Conservation (phyloP, 495 filamentous ascomycete genomes). For the Venustampulla echinocandica region DNA sequence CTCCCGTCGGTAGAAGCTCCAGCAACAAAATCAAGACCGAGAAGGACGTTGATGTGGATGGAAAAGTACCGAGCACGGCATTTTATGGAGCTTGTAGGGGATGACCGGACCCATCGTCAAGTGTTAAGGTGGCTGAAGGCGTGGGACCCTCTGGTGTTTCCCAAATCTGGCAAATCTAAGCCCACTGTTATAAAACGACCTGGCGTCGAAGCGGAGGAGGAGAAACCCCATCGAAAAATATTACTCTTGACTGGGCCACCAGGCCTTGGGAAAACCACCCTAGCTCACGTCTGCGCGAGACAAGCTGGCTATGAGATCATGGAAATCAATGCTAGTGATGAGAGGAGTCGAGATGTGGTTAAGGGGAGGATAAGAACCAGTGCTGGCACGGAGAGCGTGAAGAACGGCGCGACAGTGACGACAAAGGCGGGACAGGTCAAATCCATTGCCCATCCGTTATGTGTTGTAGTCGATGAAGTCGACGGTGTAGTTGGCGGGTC, state of each 20-base stretch:
- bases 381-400: slow-evolving; percentile 85
- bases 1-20: slow-evolving; percentile 30
- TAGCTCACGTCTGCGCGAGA: slow-evolving; percentile 90
- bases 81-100: slow-evolving; percentile 88
- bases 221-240: slow-evolving; percentile 72
- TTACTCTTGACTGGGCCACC: slow-evolving; percentile 84
- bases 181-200: slow-evolving; percentile 24
- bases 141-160: slow-evolving; percentile 92
- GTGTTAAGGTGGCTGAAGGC: slow-evolving; percentile 89
- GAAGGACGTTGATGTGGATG: slow-evolving; percentile 60
- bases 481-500: slow-evolving; percentile 83
- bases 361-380: slow-evolving; percentile 82
- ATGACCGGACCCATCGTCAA: slow-evolving; percentile 86
- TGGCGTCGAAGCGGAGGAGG: slow-evolving; percentile 45
- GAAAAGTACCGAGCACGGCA: slow-evolving; percentile 87
- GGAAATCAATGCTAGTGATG: slow-evolving; percentile 81
- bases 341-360: slow-evolving; percentile 69
- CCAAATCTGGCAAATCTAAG: slow-evolving; percentile 53
- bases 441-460: slow-evolving; percentile 77
- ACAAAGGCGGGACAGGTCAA: slow-evolving; percentile 49
- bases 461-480: slow-evolving; percentile 91
- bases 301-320: slow-evolving; percentile 94
- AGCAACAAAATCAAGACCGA: slow-evolving; percentile 33
- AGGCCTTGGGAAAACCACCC: slow-evolving; percentile 88
- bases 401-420: slow-evolving; percentile 54